Evolutionary conservation across 306 rosid genomes (phyloP).

Genomic region (Quercus variabilis): DNA sequence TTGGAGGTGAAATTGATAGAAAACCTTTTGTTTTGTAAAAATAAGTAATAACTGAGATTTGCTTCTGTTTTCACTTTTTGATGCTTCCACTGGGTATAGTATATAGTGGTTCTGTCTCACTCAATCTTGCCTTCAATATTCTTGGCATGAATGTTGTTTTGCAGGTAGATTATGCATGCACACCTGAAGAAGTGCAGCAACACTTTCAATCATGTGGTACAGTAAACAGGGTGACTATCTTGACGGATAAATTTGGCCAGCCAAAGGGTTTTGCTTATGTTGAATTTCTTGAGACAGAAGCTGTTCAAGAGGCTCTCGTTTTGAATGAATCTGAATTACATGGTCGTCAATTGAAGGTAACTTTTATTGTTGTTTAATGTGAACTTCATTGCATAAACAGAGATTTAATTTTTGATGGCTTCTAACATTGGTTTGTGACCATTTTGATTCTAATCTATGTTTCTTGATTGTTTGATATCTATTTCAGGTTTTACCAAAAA

Average conservation of each 20-base stretch:
- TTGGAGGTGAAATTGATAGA: no score
- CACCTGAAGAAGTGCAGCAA: conserved; percentile 99
- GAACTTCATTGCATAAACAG: not conserved
- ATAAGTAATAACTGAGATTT: not conserved
- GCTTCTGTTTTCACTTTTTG: not conserved
- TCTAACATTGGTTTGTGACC: conserved; percentile 6
- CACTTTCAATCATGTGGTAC: conserved; percentile 96
- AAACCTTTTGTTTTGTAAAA: no score
- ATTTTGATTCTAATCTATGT: not conserved
- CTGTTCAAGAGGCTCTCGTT: conserved; percentile 80
- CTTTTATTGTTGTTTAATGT: not conserved
- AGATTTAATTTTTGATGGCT: not conserved
- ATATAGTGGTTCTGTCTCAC: conserved; percentile 1
- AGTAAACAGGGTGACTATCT: conserved; percentile 84
- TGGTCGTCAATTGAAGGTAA: conserved; percentile 89
- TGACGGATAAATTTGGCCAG: conserved; percentile 88
- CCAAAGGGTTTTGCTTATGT: conserved; percentile 98
- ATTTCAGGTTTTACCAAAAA: conserved; percentile 78
- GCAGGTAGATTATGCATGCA: conserved; percentile 96
- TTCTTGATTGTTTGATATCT: conserved; percentile 16
- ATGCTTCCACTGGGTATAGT: not conserved
- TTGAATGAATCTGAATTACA: conserved; percentile 87
- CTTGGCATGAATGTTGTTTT: conserved; percentile 29
- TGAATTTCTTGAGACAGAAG: conserved; percentile 83
- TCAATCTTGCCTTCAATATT: conserved; percentile 16